A percentile compares a stretch with the other conserved stretches of the same genome.
Conservation (phyloP, 2,329 filamentous ascomycete genomes). For the Pseudonectria foliicola region DNA sequence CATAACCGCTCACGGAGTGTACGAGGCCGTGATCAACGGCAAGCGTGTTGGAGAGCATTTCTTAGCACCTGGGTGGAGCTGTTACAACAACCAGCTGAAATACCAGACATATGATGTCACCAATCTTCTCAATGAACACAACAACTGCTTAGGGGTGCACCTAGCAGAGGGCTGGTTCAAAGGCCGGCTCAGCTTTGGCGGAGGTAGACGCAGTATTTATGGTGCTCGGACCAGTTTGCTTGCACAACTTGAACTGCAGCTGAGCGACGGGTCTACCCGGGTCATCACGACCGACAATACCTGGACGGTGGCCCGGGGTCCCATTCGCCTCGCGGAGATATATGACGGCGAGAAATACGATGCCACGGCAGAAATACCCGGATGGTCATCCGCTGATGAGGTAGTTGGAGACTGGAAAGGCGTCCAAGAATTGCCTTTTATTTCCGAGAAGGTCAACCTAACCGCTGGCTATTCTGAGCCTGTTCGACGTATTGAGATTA, state of each 20-base stretch:
- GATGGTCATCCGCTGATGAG: constrained; percentile 9
- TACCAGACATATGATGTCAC: constrained; percentile 50
- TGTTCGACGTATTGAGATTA: constrained; percentile 29
- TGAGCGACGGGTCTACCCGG: constrained; percentile 22
- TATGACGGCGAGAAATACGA: constrained; percentile 50
- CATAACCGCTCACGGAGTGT: constrained; percentile 39
- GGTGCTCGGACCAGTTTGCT: constrained; percentile 33
- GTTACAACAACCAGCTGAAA: constrained; percentile 38
- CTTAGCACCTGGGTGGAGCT: constrained; percentile 46
- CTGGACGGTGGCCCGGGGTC: constrained; percentile 30
- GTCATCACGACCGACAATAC: constrained; percentile 29
- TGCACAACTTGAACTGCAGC: constrained; percentile 32
- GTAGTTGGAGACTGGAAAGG: constrained; percentile 7
- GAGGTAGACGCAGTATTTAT: constrained; percentile 23
- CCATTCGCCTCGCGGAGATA: constrained; percentile 33
- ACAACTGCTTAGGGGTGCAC: constrained; percentile 13
- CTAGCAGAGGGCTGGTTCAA: constrained; percentile 43
- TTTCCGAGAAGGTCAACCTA: constrained; percentile 18
- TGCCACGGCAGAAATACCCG: constrained; percentile 18
- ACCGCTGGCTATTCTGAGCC: constrained; percentile 37
- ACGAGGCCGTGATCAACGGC: constrained; percentile 41
- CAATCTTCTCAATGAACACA: constrained; percentile 21
- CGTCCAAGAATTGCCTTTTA: constrained; percentile 5
- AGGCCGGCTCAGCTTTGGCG: constrained; percentile 28
- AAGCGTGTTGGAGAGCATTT: constrained; percentile 31